Evolutionary conservation across 129 eudicot genomes (phyloP).

Genomic region (Oenanthe sinensis): DNA sequence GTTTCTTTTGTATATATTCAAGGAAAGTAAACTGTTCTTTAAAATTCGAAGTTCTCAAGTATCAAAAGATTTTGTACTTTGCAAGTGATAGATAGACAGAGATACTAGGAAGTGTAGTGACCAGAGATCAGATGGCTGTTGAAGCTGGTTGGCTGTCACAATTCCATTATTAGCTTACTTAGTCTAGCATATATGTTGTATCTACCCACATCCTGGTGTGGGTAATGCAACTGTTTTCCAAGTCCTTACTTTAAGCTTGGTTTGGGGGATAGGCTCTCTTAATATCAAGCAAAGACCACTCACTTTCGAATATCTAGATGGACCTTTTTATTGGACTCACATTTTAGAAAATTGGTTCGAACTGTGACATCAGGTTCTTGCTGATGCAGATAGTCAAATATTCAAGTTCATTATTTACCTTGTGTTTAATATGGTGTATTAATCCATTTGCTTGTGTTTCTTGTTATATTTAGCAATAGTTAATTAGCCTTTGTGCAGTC

Average conservation of each 20-base stretch:
- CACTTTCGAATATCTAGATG: neutral
- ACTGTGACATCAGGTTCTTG: neutral
- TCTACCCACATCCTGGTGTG: neutral
- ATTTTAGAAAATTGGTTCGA: neutral
- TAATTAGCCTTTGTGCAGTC: neutral
- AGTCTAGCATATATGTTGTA: neutral
- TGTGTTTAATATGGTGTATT: neutral
- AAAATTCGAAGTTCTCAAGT: neutral
- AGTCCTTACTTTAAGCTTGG: neutral
- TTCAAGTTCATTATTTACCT: no score
- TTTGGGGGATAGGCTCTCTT: neutral
- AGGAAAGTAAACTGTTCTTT: neutral
- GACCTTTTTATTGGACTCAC: neutral
- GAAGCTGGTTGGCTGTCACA: neutral
- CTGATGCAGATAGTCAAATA: neutral
- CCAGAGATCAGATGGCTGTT: neutral
- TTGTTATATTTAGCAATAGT: neutral
- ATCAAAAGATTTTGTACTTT: neutral
- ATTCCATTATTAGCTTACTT: neutral
- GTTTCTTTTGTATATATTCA: neutral
- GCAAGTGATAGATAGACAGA: neutral
- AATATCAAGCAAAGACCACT: neutral
- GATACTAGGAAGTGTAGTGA: neutral
- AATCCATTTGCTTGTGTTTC: neutral
- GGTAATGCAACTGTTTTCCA: neutral